phyloP scores from a whole-genome alignment of 345 rosid species.

The Melaleuca quinquenervia region DNA sequence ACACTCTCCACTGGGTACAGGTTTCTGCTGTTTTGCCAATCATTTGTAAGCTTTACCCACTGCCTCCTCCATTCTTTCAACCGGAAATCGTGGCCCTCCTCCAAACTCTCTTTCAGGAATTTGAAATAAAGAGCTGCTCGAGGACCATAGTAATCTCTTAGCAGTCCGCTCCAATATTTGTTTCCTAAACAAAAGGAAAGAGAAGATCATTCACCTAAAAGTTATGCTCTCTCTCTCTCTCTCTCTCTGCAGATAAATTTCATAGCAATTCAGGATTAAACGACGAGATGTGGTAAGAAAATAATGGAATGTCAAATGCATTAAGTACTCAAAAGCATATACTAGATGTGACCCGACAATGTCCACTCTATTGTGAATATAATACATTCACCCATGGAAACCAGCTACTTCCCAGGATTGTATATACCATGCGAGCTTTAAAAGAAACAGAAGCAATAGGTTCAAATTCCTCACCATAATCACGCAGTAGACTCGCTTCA shows the following conservation, averaged over 20 bases:
- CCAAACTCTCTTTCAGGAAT: slow-evolving; percentile 26
- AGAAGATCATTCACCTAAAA: background rate
- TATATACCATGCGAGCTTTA: background rate
- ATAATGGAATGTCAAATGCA: background rate
- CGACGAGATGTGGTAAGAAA: background rate
- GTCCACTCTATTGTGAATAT: background rate
- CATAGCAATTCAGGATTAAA: background rate
- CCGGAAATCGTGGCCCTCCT: slow-evolving; percentile 26
- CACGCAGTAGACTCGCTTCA: slow-evolving; percentile 64
- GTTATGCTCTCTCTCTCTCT: background rate
- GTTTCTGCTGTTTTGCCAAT: slow-evolving; percentile 45
- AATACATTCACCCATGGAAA: background rate
- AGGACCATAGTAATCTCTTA: slow-evolving; percentile 52
- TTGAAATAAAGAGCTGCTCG: slow-evolving; percentile 61
- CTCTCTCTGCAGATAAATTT: background rate
- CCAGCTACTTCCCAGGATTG: background rate
- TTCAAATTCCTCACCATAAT: slow-evolving; percentile 24
- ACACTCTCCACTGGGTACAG: slow-evolving; percentile 18
- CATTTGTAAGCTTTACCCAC: slow-evolving; percentile 56
- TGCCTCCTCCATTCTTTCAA: slow-evolving; percentile 51
- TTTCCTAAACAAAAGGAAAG: slow-evolving; percentile 23
- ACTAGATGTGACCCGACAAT: background rate
- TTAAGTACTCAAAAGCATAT: background rate
- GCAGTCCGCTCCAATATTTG: slow-evolving; percentile 68
- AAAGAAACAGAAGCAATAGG: background rate